Conservation (phyloP, 768 basidiomycete species). For the Suillus subalutaceus region DNA sequence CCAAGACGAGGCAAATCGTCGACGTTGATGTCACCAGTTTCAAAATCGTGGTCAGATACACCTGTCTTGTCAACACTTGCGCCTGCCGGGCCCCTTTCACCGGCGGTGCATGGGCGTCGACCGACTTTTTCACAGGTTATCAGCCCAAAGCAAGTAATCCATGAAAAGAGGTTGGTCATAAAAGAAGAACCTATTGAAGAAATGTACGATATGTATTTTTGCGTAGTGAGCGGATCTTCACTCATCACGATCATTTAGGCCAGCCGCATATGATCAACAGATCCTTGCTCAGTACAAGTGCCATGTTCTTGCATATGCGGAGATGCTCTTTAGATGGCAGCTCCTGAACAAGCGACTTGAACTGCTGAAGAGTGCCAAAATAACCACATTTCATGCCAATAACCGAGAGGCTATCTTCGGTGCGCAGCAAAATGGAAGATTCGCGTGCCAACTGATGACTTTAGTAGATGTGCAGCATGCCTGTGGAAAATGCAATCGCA, state of each 20-base stretch:
- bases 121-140: slow-evolving; percentile 46
- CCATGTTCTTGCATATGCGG: slow-evolving; percentile 75
- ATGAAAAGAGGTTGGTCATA: slow-evolving; percentile 44
- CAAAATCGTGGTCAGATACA: slow-evolving; percentile 63
- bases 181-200: slow-evolving; percentile 29
- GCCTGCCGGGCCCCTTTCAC: slow-evolving; percentile 44
- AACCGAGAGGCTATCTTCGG: slow-evolving; percentile 41
- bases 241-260: slow-evolving; percentile 20
- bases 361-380: slow-evolving; percentile 65
- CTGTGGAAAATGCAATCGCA: slow-evolving; percentile 47
- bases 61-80: slow-evolving; percentile 32
- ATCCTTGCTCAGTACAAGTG: slow-evolving; percentile 46
- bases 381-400: slow-evolving; percentile 27
- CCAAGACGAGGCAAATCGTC: slow-evolving; percentile 30
- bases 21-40: slow-evolving; percentile 35
- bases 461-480: slow-evolving; percentile 49
- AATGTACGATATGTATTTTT: slow-evolving; percentile 13
- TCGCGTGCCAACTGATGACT: slow-evolving; percentile 9
- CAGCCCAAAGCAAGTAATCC: slow-evolving; percentile 29
- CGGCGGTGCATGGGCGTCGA: slow-evolving; percentile 42
- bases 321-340: slow-evolving; percentile 75
- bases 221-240: neutral
- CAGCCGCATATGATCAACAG: slow-evolving; percentile 35
- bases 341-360: slow-evolving; percentile 72
- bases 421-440: slow-evolving; percentile 8